Conservation (phyloP, 495 filamentous ascomycete genomes). For the Xylaria longipes region DNA sequence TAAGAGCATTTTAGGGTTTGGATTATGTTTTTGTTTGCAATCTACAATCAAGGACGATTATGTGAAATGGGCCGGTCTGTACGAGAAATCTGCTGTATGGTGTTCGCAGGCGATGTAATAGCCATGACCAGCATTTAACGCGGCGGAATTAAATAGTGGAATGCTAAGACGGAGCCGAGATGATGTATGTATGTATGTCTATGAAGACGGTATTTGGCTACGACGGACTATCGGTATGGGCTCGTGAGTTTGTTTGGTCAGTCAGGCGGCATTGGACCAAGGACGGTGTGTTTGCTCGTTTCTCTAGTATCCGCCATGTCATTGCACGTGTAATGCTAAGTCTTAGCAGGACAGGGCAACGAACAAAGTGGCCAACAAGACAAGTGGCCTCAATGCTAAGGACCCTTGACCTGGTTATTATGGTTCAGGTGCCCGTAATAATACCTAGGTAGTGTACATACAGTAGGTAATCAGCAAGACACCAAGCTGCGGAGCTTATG, state of each 20-base stretch:
- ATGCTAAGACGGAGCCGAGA: not conserved
- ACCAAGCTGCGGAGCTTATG: slow-evolving; percentile 12
- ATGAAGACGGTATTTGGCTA: not conserved
- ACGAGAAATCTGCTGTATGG: not conserved
- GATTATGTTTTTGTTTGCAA: not conserved
- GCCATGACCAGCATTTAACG: not conserved
- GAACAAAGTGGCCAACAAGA: slow-evolving; percentile 6
- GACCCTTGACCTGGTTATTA: slow-evolving; percentile 6
- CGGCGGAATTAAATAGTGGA: not conserved
- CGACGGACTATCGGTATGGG: not conserved
- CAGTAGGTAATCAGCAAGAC: slow-evolving; percentile 1
- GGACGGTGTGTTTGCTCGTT: not conserved
- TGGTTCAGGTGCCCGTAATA: slow-evolving; percentile 1
- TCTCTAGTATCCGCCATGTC: not conserved
- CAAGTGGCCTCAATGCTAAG: slow-evolving; percentile 3
- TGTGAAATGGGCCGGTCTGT: not conserved
- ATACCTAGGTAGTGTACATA: not conserved
- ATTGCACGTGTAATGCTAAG: not conserved
- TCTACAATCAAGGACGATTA: not conserved
- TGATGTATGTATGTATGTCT: not conserved
- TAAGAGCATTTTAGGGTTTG: not conserved
- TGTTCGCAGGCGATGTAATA: not conserved
- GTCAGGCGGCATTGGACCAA: not conserved
- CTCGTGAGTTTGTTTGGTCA: not conserved
- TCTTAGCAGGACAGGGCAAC: not conserved